Conservation (phyloP, 140 eudicot genomes). For the Senecio squalidus region DNA sequence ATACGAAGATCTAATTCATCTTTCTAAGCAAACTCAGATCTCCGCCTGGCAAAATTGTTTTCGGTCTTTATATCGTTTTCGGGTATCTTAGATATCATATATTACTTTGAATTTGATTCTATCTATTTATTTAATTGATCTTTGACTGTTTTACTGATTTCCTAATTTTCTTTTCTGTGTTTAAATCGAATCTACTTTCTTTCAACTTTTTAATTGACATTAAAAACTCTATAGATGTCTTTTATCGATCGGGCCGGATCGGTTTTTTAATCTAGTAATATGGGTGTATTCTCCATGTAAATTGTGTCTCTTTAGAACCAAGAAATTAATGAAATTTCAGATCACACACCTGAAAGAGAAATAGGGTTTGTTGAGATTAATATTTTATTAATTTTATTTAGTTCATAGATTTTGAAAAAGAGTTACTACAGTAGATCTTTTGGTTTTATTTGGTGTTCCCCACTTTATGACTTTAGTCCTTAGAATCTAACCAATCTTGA, state of each 20-base stretch:
- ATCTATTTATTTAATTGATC: neutral
- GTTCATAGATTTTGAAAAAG: conserved; percentile 11
- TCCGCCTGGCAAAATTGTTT: neutral
- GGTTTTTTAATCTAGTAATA: too few species aligned
- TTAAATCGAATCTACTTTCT: neutral
- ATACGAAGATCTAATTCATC: conserved; percentile 7
- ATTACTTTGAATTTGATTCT: neutral
- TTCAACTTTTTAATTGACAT: too few species aligned
- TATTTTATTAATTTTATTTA: conserved; percentile 16
- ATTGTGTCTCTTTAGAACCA: too few species aligned
- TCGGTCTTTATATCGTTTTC: neutral
- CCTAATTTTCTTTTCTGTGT: neutral
- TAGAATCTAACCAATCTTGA: neutral
- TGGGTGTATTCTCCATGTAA: too few species aligned
- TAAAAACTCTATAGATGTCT: too few species aligned
- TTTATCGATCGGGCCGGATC: too few species aligned
- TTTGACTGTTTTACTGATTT: neutral
- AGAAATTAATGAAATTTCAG: neutral
- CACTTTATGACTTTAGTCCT: conserved; percentile 16
- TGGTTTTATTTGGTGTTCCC: conserved; percentile 25
- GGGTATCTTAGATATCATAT: neutral
- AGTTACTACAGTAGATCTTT: conserved; percentile 21
- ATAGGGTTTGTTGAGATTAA: conserved; percentile 24
- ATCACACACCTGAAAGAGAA: neutral
- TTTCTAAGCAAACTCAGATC: conserved; percentile 20